phyloP scores from a whole-genome alignment of 75 land plant genomes.

The Pinus taeda region DNA sequence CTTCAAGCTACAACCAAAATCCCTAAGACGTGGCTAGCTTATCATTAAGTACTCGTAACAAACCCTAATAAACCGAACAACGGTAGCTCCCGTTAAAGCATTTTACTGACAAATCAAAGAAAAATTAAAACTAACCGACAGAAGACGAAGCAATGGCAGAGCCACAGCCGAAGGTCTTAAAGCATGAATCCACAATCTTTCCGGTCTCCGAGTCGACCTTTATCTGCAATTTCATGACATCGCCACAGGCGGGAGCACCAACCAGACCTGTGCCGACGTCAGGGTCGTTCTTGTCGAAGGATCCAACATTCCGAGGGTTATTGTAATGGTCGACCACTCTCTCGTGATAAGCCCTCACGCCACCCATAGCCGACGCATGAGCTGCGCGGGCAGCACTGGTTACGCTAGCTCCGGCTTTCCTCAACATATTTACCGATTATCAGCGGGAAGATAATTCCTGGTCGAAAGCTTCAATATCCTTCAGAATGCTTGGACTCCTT shows the following conservation, averaged over 20 bases:
- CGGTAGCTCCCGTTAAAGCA: no score
- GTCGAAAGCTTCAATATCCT: no score
- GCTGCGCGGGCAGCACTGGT: not conserved
- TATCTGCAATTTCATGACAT: slow-evolving; percentile 97
- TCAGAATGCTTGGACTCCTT: no score
- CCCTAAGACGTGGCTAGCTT: no score
- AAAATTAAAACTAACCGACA: slow-evolving; percentile 46
- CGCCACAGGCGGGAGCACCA: slow-evolving; percentile 95
- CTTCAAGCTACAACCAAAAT: no score
- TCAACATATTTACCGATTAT: not conserved
- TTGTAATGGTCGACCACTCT: slow-evolving; percentile 91
- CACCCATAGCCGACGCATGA: slow-evolving; percentile 44
- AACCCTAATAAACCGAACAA: no score
- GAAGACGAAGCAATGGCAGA: slow-evolving; percentile 96
- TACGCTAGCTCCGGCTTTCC: not conserved
- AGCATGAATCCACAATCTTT: slow-evolving; percentile 79
- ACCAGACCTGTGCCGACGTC: slow-evolving; percentile 89
- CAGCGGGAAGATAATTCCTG: no score
- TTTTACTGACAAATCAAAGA: no score
- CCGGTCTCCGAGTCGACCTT: slow-evolving; percentile 73
- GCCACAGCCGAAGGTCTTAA: slow-evolving; percentile 96
- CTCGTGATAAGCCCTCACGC: slow-evolving; percentile 56
- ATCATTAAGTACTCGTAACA: no score
- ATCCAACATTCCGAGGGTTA: slow-evolving; percentile 89
- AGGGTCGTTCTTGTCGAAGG: slow-evolving; percentile 87